Evolutionary conservation across 495 filamentous ascomycete species (phyloP).

Genomic region (Tuber indicum): DNA sequence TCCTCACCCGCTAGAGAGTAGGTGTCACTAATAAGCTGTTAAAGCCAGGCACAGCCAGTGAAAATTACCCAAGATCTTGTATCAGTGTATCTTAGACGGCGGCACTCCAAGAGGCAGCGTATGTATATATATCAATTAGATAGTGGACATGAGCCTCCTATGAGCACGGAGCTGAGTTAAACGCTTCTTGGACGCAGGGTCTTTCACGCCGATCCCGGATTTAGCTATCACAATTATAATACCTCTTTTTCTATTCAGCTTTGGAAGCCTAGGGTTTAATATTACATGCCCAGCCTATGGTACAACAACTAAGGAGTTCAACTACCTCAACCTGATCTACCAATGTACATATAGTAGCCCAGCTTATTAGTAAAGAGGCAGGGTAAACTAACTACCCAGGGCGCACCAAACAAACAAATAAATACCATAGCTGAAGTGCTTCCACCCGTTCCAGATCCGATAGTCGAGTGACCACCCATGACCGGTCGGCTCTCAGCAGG

Average conservation of each 20-base stretch:
- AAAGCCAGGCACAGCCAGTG: neutral
- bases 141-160: neutral
- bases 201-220: no score
- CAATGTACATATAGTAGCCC: neutral
- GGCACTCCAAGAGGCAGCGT: neutral
- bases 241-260: neutral
- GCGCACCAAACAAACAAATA: no score
- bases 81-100: neutral
- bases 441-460: neutral
- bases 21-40: neutral
- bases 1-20: neutral
- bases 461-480: neutral
- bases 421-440: neutral
- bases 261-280: neutral
- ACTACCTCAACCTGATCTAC: neutral
- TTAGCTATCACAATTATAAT: no score
- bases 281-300: neutral
- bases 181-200: neutral
- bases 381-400: neutral
- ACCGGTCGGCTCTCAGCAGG: neutral
- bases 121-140: neutral
- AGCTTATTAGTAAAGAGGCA: neutral
- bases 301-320: neutral
- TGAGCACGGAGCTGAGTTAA: neutral
- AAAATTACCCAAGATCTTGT: neutral